A percentile compares a stretch with the other conserved stretches of the same genome.
Conservation (phyloP, 345 rosid species). For the Mercurialis annua region DNA sequence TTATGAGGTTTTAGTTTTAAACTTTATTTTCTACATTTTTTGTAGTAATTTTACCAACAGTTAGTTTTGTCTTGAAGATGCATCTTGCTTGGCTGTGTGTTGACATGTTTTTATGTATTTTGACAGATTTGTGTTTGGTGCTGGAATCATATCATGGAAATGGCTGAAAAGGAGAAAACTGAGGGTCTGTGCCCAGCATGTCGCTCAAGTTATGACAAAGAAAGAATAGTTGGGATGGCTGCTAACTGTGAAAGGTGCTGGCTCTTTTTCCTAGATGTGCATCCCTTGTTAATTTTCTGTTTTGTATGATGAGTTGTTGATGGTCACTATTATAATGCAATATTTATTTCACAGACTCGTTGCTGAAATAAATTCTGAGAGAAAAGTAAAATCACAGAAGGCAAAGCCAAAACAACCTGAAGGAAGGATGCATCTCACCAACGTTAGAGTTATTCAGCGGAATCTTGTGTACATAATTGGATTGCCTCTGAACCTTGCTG, state of each 20-base stretch:
- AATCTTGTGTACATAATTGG: slow-evolving; percentile 92
- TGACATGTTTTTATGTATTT: slow-evolving; percentile 3
- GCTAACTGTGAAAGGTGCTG: slow-evolving; percentile 71
- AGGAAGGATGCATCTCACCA: slow-evolving; percentile 73
- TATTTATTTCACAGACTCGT: slow-evolving; percentile 42
- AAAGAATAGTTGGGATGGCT: slow-evolving; percentile 83
- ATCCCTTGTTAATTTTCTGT: neutral
- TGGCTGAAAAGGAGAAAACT: slow-evolving; percentile 82
- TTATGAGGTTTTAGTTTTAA: slow-evolving; percentile 56
- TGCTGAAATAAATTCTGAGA: slow-evolving; percentile 60
- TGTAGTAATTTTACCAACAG: neutral
- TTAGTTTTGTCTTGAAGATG: neutral
- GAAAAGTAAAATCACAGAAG: slow-evolving; percentile 64
- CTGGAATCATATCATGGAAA: slow-evolving; percentile 93
- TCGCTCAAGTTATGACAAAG: slow-evolving; percentile 79
- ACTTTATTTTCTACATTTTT: neutral
- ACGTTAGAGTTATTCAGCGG: slow-evolving; percentile 75
- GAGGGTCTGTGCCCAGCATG: slow-evolving; percentile 99
- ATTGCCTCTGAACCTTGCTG: slow-evolving; percentile 76
- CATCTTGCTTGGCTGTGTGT: neutral
- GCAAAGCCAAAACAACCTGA: slow-evolving; percentile 62
- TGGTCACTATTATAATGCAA: neutral
- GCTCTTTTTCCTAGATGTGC: slow-evolving; percentile 1
- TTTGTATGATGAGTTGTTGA: neutral
- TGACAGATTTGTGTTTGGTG: slow-evolving; percentile 94